phyloP scores from a whole-genome alignment of 192 early-diverging fungal genomes.

The Mortierella hygrophila region DNA sequence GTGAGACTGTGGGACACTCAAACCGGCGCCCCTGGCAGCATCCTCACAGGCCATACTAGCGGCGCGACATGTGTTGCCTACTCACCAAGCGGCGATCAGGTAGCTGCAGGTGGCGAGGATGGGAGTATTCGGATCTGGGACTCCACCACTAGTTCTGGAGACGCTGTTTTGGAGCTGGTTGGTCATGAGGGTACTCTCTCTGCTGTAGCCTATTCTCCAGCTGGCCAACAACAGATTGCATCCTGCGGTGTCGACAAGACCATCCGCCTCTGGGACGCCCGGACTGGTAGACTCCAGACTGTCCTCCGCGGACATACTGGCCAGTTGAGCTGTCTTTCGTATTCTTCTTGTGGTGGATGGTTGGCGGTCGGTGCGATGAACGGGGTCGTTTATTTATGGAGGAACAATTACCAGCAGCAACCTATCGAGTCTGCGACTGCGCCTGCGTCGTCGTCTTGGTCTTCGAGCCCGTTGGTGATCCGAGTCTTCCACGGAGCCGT shows the following conservation, averaged over 20 bases:
- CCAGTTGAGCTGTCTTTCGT: too few species aligned
- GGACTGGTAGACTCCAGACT: not conserved
- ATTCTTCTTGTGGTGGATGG: slow-evolving; percentile 1
- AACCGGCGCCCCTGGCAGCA: not conserved
- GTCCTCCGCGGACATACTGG: not conserved
- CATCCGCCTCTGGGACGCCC: slow-evolving; percentile 81
- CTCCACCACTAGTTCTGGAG: not conserved
- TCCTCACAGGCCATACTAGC: not conserved
- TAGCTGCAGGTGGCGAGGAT: slow-evolving; percentile 8
- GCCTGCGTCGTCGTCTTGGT: not conserved
- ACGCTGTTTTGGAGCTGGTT: not conserved
- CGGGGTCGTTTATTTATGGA: not conserved
- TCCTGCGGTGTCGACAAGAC: slow-evolving; percentile 88
- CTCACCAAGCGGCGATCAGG: slow-evolving; percentile 11
- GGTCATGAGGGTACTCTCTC: slow-evolving; percentile 84
- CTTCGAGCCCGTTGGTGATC: not conserved
- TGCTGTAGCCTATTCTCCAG: slow-evolving; percentile 83
- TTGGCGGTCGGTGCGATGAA: not conserved
- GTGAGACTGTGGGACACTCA: slow-evolving; percentile 3
- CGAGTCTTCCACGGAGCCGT: not conserved
- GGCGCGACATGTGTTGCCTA: not conserved
- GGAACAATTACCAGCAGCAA: not conserved
- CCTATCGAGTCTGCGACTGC: not conserved
- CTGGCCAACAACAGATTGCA: slow-evolving; percentile 70
- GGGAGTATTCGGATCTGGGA: not conserved